Evolutionary conservation across 768 basidiomycete species (phyloP).

Genomic region (Russula abietina): DNA sequence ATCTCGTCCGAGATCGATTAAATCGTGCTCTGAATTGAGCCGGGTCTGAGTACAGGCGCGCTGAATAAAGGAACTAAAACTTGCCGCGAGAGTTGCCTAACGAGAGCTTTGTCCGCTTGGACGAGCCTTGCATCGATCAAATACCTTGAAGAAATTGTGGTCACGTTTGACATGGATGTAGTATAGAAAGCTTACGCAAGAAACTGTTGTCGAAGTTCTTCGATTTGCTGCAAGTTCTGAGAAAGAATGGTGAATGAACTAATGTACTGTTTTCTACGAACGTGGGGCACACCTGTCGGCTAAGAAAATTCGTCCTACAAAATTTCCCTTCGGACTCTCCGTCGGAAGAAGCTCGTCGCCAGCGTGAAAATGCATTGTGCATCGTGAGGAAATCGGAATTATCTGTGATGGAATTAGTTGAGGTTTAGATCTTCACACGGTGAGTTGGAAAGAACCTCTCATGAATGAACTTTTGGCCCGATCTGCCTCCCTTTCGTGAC

Average conservation of each 20-base stretch:
- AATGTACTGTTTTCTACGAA: background rate
- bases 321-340: constrained; percentile 59
- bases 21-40: constrained; percentile 54
- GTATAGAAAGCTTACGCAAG: constrained; percentile 24
- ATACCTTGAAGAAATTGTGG: constrained; percentile 44
- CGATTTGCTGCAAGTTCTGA: constrained; percentile 90
- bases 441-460: constrained; percentile 30
- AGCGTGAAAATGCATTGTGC: constrained; percentile 83
- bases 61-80: constrained; percentile 10
- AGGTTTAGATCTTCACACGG: too few species aligned
- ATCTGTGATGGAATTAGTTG: constrained; percentile 41
- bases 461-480: constrained; percentile 76
- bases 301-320: constrained; percentile 74
- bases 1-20: constrained; percentile 66
- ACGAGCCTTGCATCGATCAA: constrained; percentile 87
- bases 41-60: background rate
- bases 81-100: constrained; percentile 66
- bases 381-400: constrained; percentile 94
- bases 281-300: constrained; percentile 56
- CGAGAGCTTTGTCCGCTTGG: constrained; percentile 53
- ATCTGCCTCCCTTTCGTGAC: constrained; percentile 81
- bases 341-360: constrained; percentile 73
- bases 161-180: constrained; percentile 8
- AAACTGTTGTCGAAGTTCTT: constrained; percentile 85
- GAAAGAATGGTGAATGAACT: constrained; percentile 7